phyloP scores from a whole-genome alignment of 163 green algal species.

The Chlorella variabilis region DNA sequence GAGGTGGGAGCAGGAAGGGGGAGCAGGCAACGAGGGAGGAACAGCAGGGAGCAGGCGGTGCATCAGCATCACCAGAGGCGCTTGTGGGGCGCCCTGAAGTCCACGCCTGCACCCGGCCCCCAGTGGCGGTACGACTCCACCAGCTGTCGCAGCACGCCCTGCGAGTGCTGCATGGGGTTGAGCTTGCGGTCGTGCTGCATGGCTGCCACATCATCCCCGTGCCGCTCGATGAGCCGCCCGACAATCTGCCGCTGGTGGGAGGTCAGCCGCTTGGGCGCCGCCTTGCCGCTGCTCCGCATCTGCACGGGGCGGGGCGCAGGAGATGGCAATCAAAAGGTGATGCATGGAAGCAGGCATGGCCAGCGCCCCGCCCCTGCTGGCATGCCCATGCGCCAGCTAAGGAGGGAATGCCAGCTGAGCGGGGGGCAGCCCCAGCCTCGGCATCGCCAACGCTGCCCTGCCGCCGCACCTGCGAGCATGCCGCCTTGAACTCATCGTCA shows the following conservation, averaged over 20 bases:
- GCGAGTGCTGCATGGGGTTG: constrained; percentile 65
- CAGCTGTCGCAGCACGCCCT: constrained; percentile 48
- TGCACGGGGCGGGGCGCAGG: not conserved
- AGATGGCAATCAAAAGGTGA: not conserved
- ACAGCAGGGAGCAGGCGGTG: not conserved
- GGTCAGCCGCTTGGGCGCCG: constrained; percentile 56
- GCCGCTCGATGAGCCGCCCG: constrained; percentile 38
- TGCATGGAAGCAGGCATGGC: too few relatives aligned
- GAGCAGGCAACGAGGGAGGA: not conserved
- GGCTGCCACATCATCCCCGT: constrained; percentile 53
- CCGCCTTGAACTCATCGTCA: constrained; percentile 1
- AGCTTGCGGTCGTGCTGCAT: constrained; percentile 64
- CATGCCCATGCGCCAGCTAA: too few relatives aligned
- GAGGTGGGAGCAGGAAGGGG: not conserved
- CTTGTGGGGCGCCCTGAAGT: constrained; percentile 55
- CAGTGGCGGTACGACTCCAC: constrained; percentile 48
- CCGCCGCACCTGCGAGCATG: not conserved
- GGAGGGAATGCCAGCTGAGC: too few relatives aligned
- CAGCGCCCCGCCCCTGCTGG: too few relatives aligned
- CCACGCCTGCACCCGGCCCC: constrained; percentile 31
- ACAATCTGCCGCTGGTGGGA: constrained; percentile 51
- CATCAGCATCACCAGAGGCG: constrained; percentile 37
- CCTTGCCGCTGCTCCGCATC: constrained; percentile 37
- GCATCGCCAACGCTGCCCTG: too few relatives aligned
- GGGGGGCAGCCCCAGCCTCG: too few relatives aligned